Conservation (phyloP, 371 early-diverging fungal genomes). For the Lichtheimia ornata region DNA sequence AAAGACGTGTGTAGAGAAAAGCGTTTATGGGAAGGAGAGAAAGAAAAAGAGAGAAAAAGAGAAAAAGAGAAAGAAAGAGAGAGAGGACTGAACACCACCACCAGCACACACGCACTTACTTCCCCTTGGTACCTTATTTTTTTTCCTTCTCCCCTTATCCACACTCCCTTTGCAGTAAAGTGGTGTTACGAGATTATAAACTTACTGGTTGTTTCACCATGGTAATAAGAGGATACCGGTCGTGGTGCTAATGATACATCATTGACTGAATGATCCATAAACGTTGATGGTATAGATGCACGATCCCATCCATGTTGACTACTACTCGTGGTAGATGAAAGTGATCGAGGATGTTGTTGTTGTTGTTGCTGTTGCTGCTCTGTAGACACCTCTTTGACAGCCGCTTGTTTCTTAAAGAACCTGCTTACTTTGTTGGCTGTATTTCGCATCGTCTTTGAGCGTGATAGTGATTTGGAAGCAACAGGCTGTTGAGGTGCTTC, state of each 20-base stretch:
- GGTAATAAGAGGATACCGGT: no score
- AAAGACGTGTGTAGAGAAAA: neutral
- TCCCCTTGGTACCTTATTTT: constrained; percentile 1
- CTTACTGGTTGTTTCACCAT: no score
- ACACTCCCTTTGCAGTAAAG: no score
- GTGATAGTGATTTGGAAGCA: neutral
- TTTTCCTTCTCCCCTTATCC: neutral
- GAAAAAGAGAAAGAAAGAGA: neutral
- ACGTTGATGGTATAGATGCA: neutral
- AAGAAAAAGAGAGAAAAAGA: neutral
- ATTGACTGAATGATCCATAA: constrained; percentile 3
- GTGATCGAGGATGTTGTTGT: neutral
- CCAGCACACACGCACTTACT: no score
- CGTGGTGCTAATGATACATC: no score
- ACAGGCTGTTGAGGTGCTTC: neutral
- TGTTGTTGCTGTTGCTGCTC: neutral
- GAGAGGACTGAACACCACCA: neutral
- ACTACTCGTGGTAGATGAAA: constrained; percentile 9
- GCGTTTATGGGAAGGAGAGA: neutral
- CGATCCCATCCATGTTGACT: constrained; percentile 12
- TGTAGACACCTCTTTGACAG: no score
- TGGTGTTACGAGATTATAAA: no score
- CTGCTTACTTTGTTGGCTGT: constrained; percentile 1
- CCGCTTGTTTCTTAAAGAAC: constrained; percentile 3
- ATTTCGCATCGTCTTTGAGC: neutral